Base-by-base conservation (phyloP, 208 protist genomes). In the Trypanosoma avium region DNA sequence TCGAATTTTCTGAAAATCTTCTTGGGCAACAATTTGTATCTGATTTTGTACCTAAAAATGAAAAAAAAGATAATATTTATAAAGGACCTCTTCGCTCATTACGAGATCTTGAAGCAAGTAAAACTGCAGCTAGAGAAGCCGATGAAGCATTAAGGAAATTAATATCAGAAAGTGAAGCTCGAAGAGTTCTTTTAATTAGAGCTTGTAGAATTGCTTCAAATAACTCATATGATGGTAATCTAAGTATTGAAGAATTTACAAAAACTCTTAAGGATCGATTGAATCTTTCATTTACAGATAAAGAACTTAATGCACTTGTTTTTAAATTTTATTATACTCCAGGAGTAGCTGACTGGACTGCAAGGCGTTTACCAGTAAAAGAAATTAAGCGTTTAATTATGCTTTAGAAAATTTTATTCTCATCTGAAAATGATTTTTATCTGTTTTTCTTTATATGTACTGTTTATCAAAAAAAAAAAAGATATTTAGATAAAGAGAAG, bases 1-100 rank as follows among this genome's bases (percentile, higher is more conserved):
- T 73, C 26, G 90, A 95, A 29, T 94, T 97, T 57, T 81, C 71
- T n/a, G 79, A 94, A 65, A 59, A 85, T 43, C 74, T 96, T 48
- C 66, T 92, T 36, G 70, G 76, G 21, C 84, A 94, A 65, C 79
- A 89, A 72, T 91, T 96, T 48, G 71, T 88, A 29, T 88, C 90
- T 1, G 77, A 81, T 56, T 90, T 95, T 68, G 62, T 81, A 61
- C 80, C 81, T 13, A 75, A 59, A 13, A 65, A 62, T 50, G 43
- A 77, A 55, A 54, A 45, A 22, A 10, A 4, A 53, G 7, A 26
- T 26, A 15, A 45, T 61, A 58, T 65, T 71, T 45, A 38, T 69
- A 75, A 56, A 45, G 69, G 69, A 40, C 66, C 79, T 67, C 42
- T 75, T 65, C 67, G 52, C 29, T 55, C 71, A 58, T 57, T 68